Evolutionary conservation across 345 rosid species (phyloP).

Genomic region (Linum usitatissimum): DNA sequence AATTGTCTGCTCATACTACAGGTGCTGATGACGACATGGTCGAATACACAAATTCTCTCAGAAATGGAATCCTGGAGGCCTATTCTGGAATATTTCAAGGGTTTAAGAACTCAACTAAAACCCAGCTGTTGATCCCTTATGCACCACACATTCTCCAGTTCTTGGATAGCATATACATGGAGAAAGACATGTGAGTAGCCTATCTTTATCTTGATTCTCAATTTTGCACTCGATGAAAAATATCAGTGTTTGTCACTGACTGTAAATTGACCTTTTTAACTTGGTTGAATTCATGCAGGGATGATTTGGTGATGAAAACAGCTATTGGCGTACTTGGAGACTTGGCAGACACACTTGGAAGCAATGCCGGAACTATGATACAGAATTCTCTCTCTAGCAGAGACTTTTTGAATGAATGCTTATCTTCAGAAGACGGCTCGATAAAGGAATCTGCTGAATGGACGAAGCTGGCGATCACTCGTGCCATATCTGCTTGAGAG

Average conservation of each 20-base stretch:
- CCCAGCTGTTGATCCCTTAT: slow-evolving; percentile 4
- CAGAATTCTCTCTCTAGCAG: slow-evolving; percentile 59
- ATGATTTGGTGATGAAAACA: slow-evolving; percentile 68
- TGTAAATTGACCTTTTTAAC: no score
- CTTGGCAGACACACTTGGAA: slow-evolving; percentile 73
- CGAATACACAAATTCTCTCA: slow-evolving; percentile 10
- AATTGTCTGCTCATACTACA: slow-evolving; percentile 9
- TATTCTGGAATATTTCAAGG: slow-evolving; percentile 11
- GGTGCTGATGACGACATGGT: slow-evolving; percentile 11
- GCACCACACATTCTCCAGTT: slow-evolving; percentile 5
- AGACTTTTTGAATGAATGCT: slow-evolving; percentile 65
- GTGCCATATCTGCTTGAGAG: slow-evolving; percentile 69
- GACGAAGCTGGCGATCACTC: slow-evolving; percentile 66
- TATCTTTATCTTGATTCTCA: background rate
- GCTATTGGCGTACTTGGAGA: slow-evolving; percentile 74
- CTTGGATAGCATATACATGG: slow-evolving; percentile 4
- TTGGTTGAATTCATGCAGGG: slow-evolving; percentile 25
- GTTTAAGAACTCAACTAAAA: slow-evolving; percentile 6
- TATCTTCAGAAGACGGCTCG: slow-evolving; percentile 60
- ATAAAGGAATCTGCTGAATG: slow-evolving; percentile 66
- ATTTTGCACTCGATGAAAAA: background rate
- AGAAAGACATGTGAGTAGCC: background rate
- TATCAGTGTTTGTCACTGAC: background rate
- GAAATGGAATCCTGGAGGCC: slow-evolving; percentile 15
- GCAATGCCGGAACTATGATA: slow-evolving; percentile 59